A percentile compares a stretch with the other conserved stretches of the same genome.
Evolutionary conservation across 2,329 filamentous ascomycete species (phyloP).

Genomic region (Phaeophleospora eucalypticola): DNA sequence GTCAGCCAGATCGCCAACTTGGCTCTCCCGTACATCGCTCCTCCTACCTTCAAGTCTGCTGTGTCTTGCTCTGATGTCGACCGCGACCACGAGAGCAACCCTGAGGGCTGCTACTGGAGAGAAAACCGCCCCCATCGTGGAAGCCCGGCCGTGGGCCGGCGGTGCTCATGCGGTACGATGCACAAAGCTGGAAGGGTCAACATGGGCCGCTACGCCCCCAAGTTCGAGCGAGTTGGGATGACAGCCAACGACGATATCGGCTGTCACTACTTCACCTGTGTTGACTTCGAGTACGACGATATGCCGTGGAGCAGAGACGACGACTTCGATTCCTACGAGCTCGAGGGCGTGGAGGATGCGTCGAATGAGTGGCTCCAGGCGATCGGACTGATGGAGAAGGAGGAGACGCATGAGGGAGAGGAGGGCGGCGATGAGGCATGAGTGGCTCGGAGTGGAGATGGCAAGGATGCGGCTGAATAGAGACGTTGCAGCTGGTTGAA

Average conservation of each 20-base stretch:
- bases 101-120: too few species aligned
- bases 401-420: not conserved
- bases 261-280: slow-evolving; percentile 12
- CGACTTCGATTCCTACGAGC: not conserved
- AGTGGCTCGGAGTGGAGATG: too few species aligned
- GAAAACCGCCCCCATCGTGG: too few species aligned
- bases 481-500: too few species aligned
- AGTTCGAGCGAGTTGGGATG: slow-evolving; percentile 4
- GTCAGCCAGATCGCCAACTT: slow-evolving; percentile 3
- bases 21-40: not conserved
- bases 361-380: not conserved
- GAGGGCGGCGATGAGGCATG: not conserved
- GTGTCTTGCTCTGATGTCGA: too few species aligned
- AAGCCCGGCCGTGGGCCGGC: too few species aligned
- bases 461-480: too few species aligned
- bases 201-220: too few species aligned
- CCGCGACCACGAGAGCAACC: too few species aligned
- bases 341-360: not conserved
- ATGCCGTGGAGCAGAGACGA: not conserved
- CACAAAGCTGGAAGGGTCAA: not conserved
- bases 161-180: too few species aligned
- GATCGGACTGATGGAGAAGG: too few species aligned
- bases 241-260: slow-evolving; percentile 4
- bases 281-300: slow-evolving; percentile 2
- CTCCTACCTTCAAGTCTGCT: not conserved